phyloP scores from a whole-genome alignment of 164 flowering plant genomes.

The Vitis vinifera region DNA sequence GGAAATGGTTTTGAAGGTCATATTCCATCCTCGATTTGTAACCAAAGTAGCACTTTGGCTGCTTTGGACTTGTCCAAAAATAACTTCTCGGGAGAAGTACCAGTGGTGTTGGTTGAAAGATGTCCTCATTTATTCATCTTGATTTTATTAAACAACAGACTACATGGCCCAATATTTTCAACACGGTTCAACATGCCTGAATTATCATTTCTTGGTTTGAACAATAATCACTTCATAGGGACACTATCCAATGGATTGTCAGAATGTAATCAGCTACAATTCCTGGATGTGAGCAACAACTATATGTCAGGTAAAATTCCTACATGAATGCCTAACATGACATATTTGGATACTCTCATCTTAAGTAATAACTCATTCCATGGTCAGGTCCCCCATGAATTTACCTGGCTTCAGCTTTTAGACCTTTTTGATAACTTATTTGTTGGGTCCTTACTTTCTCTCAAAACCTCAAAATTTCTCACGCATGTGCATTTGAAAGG shows the following conservation, averaged over 20 bases:
- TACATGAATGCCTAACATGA: not conserved
- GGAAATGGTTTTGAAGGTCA: not conserved
- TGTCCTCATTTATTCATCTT: not conserved
- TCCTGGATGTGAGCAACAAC: too few species aligned
- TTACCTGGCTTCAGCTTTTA: not conserved
- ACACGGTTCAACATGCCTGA: not conserved
- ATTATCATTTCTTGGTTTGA: not conserved
- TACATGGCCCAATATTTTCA: not conserved
- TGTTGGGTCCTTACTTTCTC: not conserved
- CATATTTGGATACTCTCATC: not conserved
- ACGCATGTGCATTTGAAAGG: slow-evolving; percentile 1
- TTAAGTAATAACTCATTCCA: not conserved
- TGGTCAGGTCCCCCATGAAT: not conserved
- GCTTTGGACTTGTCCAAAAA: not conserved
- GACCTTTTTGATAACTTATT: slow-evolving; percentile 1
- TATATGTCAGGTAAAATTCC: too few species aligned
- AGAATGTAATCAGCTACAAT: too few species aligned
- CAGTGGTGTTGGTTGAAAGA: not conserved
- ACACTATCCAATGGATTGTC: too few species aligned
- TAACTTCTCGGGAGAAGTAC: not conserved
- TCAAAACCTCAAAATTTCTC: not conserved
- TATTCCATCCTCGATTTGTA: not conserved
- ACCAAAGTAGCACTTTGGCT: not conserved
- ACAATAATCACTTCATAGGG: not conserved
- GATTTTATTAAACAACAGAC: not conserved